Evolutionary conservation across 257 asterid species (phyloP), one percentile per base, ranked within the genome.

Genomic region (Ajuga chamaepitys): DNA sequence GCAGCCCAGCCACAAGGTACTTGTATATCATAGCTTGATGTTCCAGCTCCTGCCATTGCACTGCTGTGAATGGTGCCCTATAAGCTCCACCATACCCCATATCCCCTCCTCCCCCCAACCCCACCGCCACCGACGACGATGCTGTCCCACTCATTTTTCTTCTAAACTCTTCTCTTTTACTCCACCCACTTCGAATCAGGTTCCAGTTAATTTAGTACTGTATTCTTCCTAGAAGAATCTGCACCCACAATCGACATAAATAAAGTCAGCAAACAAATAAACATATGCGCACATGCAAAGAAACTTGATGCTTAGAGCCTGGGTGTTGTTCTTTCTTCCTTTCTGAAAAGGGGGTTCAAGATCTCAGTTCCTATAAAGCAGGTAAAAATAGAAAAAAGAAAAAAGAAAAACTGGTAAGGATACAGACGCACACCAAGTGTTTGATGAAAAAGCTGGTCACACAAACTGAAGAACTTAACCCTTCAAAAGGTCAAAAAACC

Each of bases 21-120:
- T 92, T 92, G 56, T 92, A 92, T 58, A 92, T 87, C 97, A 89
- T 92, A 55, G 98, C 97, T 81, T 92, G 98, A 66, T 87, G 97
- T 74, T 89, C 95, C 83, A 92, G 88, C 78, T 92, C 98, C 81
- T 92, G 98, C 97, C 98, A 85, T 69, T 92, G 97, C 71, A 83
- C 88, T 17, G 98, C 91, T 18, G 97, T 92, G 64, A 92, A 89
- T 7, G 95, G 95, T 21, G 95, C 84, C 75, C 78, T 65, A 70
- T 85, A 88, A 26, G n/a, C n/a, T n/a, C 80, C 86, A 30, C 89
- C 91, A 59, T 80, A 86, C 22, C 76, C 86, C 74, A 67, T 75
- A 79, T 61, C 92, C 74, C 71, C 84, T 30, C 80, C 83, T 6
- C 80, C 83, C 45, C 82, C 81, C 51, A 64, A 41, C 51, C 75